Base-by-base conservation (phyloP, 768 basidiomycete species). In the Dentipellis sp. region DNA sequence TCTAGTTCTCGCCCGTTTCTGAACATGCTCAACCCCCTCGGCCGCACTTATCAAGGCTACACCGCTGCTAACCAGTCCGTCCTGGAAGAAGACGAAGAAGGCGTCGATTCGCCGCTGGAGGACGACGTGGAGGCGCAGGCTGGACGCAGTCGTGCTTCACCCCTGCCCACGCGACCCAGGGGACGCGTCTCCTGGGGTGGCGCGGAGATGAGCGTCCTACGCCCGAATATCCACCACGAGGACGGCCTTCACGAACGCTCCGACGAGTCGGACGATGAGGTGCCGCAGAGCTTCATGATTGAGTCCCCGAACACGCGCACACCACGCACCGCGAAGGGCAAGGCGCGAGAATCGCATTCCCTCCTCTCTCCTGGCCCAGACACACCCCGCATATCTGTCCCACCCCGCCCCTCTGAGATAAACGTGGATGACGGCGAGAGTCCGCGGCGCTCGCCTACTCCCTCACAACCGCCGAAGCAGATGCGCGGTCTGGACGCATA, bases 281-380 rank as follows among this genome's bases (percentile, higher is more conserved):
- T 88, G 2, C 91, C 91, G 0, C 84, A 87, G 65, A 88, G 86
- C 66, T 86, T 92, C 64, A 86, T 91, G 80, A 84, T 92, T 61
- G 90, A 93, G 69, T 81, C 86, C 39, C 77, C 70, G 10, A 59
- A 60, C 16, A 42, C 57, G 47, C 66, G 71, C 53, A 54, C 64
- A 54, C 55, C 63, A 17, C 52, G 58, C 29, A 57, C 45, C 23
- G 63, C 58, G 50, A 77, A 72, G 59, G 69, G 66, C 46, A 75
- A 73, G 50, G 69, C 67, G 49, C 73, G 79, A 52, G 63, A 56
- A 51, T 60, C 37, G 38, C 61, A 60, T n/a, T 10, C 53, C 10
- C 23, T 53, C 21, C 36, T 45, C 38, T 36, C 55, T 34, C 29
- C 52, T 17, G 56, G 22, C 39, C 14, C 40, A 22, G 61, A 54